phyloP scores from a whole-genome alignment of 2,329 filamentous ascomycete genomes.

The Paraphoma sp. region DNA sequence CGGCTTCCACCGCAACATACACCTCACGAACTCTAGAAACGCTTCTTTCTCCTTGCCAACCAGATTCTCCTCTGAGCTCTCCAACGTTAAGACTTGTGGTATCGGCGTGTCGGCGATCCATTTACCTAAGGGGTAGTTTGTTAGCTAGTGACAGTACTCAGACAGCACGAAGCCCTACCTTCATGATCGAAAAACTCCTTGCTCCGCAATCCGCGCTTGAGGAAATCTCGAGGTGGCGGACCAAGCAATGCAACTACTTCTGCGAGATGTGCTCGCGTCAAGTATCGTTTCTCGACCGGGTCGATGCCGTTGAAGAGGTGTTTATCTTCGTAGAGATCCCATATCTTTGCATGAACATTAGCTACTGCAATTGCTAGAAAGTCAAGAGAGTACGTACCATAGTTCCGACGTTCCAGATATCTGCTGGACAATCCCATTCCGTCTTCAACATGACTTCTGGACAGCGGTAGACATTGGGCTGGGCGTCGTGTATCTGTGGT shows the following conservation, averaged over 20 bases:
- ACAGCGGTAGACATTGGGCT: constrained; percentile 47
- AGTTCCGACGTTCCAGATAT: constrained; percentile 50
- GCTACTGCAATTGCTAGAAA: background rate
- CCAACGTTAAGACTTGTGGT: constrained; percentile 12
- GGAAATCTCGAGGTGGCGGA: constrained; percentile 21
- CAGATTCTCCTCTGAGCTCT: constrained; percentile 22
- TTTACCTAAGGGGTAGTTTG: constrained; percentile 13
- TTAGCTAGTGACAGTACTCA: constrained; percentile 5
- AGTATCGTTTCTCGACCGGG: constrained; percentile 29
- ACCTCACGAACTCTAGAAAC: constrained; percentile 42
- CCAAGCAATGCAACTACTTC: constrained; percentile 31
- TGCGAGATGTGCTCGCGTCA: constrained; percentile 33
- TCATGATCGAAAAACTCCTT: constrained; percentile 23
- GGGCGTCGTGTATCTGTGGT: constrained; percentile 33
- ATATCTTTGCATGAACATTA: constrained; percentile 34
- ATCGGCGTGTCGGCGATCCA: constrained; percentile 23
- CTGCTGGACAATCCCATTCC: constrained; percentile 44
- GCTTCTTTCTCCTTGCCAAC: constrained; percentile 27
- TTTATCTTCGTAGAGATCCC: constrained; percentile 46
- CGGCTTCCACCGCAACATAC: constrained; percentile 47
- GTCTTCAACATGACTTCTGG: constrained; percentile 48
- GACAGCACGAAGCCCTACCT: constrained; percentile 11
- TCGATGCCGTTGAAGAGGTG: constrained; percentile 37
- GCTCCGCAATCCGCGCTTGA: constrained; percentile 13
- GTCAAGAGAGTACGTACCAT: constrained; percentile 34